A percentile compares a stretch with the other conserved stretches of the same genome.
Evolutionary conservation across 768 basidiomycete genomes (phyloP).

Genomic region (Lactarius hatsudake): DNA sequence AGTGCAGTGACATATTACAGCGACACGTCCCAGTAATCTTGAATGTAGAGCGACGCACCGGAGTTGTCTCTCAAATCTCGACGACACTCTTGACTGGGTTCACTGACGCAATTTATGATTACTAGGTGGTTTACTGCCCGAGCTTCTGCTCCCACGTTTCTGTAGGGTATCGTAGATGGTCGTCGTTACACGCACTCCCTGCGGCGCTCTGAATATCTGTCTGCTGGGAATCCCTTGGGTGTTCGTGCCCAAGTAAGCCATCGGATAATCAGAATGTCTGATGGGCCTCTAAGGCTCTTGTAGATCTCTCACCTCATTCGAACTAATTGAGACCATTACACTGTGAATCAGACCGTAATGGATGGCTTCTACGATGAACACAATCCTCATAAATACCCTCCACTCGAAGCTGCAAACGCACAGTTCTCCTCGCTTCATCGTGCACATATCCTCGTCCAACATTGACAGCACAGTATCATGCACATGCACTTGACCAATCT

Average conservation of each 20-base stretch:
- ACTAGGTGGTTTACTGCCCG: too few relatives aligned
- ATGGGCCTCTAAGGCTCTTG: neutral
- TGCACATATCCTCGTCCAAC: neutral
- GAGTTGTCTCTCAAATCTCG: too few relatives aligned
- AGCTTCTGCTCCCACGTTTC: neutral
- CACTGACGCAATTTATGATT: neutral
- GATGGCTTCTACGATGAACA: neutral
- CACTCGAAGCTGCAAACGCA: neutral
- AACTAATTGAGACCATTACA: neutral
- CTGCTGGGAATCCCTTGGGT: neutral
- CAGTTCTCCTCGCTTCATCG: neutral
- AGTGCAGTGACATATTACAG: too few relatives aligned
- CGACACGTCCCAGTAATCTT: too few relatives aligned
- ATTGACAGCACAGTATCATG: neutral
- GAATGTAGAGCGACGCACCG: too few relatives aligned
- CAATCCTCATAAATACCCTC: neutral
- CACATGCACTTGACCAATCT: neutral
- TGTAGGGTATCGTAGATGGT: neutral
- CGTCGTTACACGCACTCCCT: neutral
- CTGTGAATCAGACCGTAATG: neutral
- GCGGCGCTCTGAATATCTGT: neutral
- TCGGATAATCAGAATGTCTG: neutral
- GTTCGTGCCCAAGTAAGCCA: too few relatives aligned
- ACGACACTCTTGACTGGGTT: too few relatives aligned
- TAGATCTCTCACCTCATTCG: neutral